Percentiles rank a stretch among this genome's conserved stretches.
phyloP scores from a whole-genome alignment of 352 stramenopile species.

The Pythium plurisporium region DNA sequence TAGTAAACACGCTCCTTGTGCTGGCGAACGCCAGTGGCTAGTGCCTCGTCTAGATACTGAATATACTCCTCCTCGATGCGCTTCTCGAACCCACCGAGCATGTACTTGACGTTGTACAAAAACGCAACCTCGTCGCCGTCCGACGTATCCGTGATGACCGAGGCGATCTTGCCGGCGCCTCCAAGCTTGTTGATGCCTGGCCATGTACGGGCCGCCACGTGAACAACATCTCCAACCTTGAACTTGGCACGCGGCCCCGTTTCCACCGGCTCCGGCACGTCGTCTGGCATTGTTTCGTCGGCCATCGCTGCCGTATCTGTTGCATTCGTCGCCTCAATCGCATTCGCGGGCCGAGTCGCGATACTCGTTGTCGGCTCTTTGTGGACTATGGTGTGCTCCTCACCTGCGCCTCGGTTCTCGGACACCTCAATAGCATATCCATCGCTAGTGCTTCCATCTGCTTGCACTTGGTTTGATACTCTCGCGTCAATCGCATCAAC shows the following conservation, averaged over 20 bases:
- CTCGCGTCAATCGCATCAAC: background rate
- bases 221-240: conserved; percentile 23
- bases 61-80: conserved; percentile 59
- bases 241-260: conserved; percentile 13
- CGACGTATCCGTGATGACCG: conserved; percentile 38
- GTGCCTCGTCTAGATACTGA: conserved; percentile 13
- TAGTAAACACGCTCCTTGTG: conserved; percentile 54
- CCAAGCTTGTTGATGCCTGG: conserved; percentile 86
- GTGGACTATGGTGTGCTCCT: no score
- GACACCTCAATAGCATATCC: background rate
- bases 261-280: background rate
- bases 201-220: conserved; percentile 53
- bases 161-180: conserved; percentile 66
- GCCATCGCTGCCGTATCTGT: background rate
- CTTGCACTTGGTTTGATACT: no score
- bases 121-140: conserved; percentile 32
- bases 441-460: background rate
- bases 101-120: conserved; percentile 70
- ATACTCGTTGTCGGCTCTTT: no score
- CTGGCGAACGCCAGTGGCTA: conserved; percentile 27
- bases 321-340: background rate
- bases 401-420: no score
- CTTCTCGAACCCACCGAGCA: conserved; percentile 71
- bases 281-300: background rate
- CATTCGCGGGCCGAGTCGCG: no score